Evolutionary conservation across 495 filamentous ascomycete species (phyloP).

Genomic region (Neurospora cerealis): DNA sequence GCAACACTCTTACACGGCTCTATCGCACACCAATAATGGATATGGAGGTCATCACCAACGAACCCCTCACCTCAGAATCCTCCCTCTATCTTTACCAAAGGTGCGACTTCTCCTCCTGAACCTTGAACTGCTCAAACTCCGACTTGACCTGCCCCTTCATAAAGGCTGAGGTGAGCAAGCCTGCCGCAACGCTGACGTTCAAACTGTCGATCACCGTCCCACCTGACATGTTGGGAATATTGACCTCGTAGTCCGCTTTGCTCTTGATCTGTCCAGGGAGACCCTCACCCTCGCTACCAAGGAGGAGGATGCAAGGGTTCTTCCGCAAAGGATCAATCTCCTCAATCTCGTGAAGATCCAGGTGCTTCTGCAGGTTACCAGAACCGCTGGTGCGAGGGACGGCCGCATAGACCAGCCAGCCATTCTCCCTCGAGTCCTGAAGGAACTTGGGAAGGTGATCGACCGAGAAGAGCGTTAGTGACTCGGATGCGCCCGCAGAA

Average conservation of each 20-base stretch:
- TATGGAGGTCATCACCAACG: neutral
- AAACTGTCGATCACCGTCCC: constrained; percentile 58
- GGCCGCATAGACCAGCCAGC: constrained; percentile 80
- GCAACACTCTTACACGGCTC: neutral
- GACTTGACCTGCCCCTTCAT: constrained; percentile 22
- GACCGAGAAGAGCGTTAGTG: constrained; percentile 58
- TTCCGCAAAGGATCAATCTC: constrained; percentile 40
- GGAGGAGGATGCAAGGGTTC: constrained; percentile 63
- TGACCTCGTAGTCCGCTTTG: constrained; percentile 51
- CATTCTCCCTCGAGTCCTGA: constrained; percentile 49
- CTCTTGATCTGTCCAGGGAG: constrained; percentile 49
- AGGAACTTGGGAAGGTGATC: constrained; percentile 59
- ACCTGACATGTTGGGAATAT: constrained; percentile 34
- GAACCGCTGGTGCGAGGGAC: constrained; percentile 39
- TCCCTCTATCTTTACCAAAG: constrained; percentile 11
- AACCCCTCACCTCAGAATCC: neutral
- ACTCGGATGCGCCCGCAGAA: constrained; percentile 76
- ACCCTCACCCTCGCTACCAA: constrained; percentile 78
- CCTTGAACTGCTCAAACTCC: constrained; percentile 7
- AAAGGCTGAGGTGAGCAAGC: constrained; percentile 55
- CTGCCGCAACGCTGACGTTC: constrained; percentile 81
- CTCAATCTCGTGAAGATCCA: constrained; percentile 25
- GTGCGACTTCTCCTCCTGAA: constrained; percentile 9
- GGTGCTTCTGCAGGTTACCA: constrained; percentile 16
- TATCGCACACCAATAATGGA: neutral